Conservation (phyloP, 345 rosid genomes). For the Gossypium longicalyx region DNA sequence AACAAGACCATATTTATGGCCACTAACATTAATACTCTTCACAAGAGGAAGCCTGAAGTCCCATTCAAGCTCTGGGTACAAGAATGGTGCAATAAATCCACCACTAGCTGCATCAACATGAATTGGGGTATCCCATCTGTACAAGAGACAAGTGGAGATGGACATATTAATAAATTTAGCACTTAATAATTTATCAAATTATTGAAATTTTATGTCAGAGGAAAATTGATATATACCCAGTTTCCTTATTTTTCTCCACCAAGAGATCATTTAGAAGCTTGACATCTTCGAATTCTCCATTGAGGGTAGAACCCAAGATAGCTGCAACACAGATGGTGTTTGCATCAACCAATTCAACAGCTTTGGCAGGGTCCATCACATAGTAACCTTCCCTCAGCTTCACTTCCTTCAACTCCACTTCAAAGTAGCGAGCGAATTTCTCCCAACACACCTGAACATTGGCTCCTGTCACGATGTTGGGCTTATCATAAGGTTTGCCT, state of each 20-base stretch:
- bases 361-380: constrained; percentile 90
- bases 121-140: constrained; percentile 85
- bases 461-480: constrained; percentile 5
- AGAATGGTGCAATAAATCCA: constrained; percentile 85
- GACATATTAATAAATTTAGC: neutral
- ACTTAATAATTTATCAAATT: neutral
- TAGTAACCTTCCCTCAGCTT: constrained; percentile 48
- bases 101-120: constrained; percentile 98
- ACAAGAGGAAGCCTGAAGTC: constrained; percentile 87
- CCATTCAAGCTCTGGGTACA: constrained; percentile 92
- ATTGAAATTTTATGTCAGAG: neutral
- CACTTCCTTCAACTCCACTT: constrained; percentile 76
- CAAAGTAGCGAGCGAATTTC: constrained; percentile 91
- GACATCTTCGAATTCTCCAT: constrained; percentile 95
- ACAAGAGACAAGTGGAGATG: constrained; percentile 2
- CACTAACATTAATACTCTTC: constrained; percentile 89
- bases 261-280: constrained; percentile 80
- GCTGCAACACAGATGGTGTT: constrained; percentile 97
- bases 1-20: constrained; percentile 87
- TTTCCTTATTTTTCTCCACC: constrained; percentile 60
- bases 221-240: constrained; percentile 41
- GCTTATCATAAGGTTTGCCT: constrained; percentile 60
- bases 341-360: constrained; percentile 90
- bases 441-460: constrained; percentile 72
- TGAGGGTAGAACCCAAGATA: constrained; percentile 85